Evolutionary conservation across 2,329 filamentous ascomycete genomes (phyloP).

Genomic region (Fusarium albosuccineum): DNA sequence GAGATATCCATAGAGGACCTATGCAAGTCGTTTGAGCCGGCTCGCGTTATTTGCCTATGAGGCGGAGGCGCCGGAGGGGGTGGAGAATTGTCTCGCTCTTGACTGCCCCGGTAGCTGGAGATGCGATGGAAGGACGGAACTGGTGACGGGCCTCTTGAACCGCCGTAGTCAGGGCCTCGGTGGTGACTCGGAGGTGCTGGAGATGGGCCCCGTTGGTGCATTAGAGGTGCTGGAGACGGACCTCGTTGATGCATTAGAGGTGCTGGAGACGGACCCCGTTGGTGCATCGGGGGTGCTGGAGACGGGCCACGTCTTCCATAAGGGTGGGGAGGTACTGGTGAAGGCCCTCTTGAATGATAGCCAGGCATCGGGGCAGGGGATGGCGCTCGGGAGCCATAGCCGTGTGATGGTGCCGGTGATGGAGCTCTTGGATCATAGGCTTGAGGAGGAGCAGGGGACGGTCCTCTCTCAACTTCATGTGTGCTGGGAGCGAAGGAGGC

Average conservation of each 20-base stretch:
- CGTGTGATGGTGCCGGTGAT: constrained; percentile 50
- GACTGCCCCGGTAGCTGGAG: constrained; percentile 40
- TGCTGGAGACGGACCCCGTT: constrained; percentile 45
- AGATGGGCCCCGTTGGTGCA: constrained; percentile 50
- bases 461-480: constrained; percentile 41
- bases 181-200: constrained; percentile 44
- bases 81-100: constrained; percentile 67
- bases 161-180: constrained; percentile 44
- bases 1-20: constrained; percentile 49
- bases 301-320: constrained; percentile 52
- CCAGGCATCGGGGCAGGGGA: constrained; percentile 38
- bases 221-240: constrained; percentile 43
- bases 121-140: constrained; percentile 50
- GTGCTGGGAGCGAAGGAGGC: constrained; percentile 51
- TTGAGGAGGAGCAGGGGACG: constrained; percentile 43
- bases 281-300: constrained; percentile 42
- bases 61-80: constrained; percentile 88
- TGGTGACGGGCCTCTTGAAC: constrained; percentile 55
- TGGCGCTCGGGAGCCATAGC: constrained; percentile 51
- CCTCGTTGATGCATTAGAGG: constrained; percentile 44
- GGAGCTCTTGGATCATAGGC: constrained; percentile 40
- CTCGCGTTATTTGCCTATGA: constrained; percentile 74
- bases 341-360: constrained; percentile 48
- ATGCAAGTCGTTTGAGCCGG: constrained; percentile 55
- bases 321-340: constrained; percentile 45